Evolutionary conservation across 352 stramenopile species (phyloP).

Genomic region (Phytophthora fragariaefolia): DNA sequence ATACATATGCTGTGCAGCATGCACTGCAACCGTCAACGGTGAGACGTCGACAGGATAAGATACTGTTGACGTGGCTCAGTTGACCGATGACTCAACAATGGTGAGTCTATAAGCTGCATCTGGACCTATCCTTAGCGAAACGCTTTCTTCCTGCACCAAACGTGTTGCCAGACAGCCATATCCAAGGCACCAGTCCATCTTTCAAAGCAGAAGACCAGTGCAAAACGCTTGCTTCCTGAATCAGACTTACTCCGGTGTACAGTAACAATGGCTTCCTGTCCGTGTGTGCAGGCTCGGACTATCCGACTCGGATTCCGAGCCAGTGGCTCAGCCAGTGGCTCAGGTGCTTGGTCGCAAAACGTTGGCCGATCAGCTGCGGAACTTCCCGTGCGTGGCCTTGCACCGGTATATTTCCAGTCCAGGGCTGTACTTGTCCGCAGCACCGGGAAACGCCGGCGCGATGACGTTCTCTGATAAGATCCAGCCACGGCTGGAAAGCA

Average conservation of each 20-base stretch:
- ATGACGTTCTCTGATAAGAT: constrained; percentile 3
- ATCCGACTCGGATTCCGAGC: constrained; percentile 2
- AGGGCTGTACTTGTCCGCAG: background rate
- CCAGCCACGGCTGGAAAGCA: no score
- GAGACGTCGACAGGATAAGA: background rate
- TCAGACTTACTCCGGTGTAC: no score
- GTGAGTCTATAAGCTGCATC: background rate
- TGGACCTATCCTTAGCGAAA: background rate
- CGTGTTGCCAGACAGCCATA: background rate
- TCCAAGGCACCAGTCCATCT: background rate
- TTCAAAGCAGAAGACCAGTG: no score
- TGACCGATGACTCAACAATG: background rate
- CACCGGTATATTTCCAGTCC: background rate
- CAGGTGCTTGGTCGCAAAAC: no score
- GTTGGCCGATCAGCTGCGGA: constrained; percentile 7
- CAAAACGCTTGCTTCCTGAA: background rate
- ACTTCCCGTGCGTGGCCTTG: constrained; percentile 7
- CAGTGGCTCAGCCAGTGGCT: no score
- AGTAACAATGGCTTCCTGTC: no score
- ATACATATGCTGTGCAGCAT: no score
- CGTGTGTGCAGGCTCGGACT: no score
- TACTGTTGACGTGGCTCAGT: background rate
- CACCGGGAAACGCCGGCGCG: background rate
- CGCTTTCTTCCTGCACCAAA: background rate
- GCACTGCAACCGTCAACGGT: no score